These are phyloP conservation scores for Teunomyces atbi DNA, from an alignment of 805 yeast species.

Conservation along the genomic window DNA sequence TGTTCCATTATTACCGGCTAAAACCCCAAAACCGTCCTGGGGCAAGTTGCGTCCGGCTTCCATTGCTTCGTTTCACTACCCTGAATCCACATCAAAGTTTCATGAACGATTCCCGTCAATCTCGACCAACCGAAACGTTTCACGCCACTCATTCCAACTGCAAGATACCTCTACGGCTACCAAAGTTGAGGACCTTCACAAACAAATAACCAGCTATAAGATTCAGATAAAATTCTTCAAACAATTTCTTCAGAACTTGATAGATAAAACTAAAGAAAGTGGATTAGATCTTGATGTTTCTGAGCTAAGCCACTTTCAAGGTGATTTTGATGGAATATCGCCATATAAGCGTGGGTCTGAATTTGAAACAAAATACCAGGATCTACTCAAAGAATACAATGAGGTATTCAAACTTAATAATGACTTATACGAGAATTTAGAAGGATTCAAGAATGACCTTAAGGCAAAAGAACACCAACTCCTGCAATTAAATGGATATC, in stretches of 20 bases:
- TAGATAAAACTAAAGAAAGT: constrained; percentile 13
- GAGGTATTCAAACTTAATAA: constrained; percentile 37
- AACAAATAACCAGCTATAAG: constrained; percentile 35
- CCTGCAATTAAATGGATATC: constrained; percentile 10
- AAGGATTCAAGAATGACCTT: constrained; percentile 31
- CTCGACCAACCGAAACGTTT: constrained; percentile 1
- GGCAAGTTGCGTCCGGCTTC: constrained; percentile 21
- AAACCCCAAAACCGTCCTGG: constrained; percentile 18
- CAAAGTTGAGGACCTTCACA: constrained; percentile 30
- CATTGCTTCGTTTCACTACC: constrained; percentile 1
- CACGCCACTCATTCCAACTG: constrained; percentile 7
- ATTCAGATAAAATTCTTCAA: constrained; percentile 40
- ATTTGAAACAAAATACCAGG: constrained; percentile 19
- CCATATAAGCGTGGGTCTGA: constrained; percentile 11
- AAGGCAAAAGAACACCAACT: constrained; percentile 26
- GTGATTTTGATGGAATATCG: constrained; percentile 12
- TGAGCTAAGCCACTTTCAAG: constrained; percentile 22
- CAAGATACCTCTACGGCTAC: constrained; percentile 18
- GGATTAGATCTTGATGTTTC: constrained; percentile 12
- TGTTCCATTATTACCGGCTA: constrained; percentile 1
- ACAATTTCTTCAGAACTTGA: constrained; percentile 37
- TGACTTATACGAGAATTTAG: constrained; percentile 37
- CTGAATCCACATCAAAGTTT: constrained; percentile 2
- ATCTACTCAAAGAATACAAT: constrained; percentile 26
- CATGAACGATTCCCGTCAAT: constrained; percentile 9